Evolutionary conservation across 176 grass and related monocot genomes (phyloP), one percentile per base, ranked within the genome.

Genomic region (Zea luxurians): DNA sequence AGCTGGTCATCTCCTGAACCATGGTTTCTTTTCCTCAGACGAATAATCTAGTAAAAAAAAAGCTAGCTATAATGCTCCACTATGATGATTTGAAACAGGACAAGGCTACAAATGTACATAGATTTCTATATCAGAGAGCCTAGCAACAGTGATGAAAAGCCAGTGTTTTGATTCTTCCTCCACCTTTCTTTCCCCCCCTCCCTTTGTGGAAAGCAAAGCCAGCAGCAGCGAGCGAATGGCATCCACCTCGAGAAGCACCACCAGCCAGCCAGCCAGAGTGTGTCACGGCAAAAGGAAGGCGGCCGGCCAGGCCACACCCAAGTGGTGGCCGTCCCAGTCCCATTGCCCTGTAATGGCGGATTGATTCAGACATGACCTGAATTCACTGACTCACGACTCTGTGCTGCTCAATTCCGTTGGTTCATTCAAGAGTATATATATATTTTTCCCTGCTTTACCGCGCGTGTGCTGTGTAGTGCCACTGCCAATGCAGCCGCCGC

Each of bases 211-310:
- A 80, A 87, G 71, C 71, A 74, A 55, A 79, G 76, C 76, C 37
- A 55, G 27, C 27, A 55, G 27, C 27, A 27, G 70, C 70, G 70
- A 66, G 81, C 81, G 43, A 80, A 81, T 89, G 87, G 82, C 73
- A 85, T 89, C 87, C 87, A 85, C 87, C 75, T 89, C 87, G 82
- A 85, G 82, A 89, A 85, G 82, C 82, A 89, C 82, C 78, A 77
- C 66, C 48, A 62, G 13, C 64, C 71, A 68, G 60, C 27, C 27
- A 27, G 27, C 27, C 27, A 27, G 27, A 27, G 27, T 72, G 68
- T 84, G 83, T 47, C 59, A 57, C 73, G 62, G 62, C 47, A 66
- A 74, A 66, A 66, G 47, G 80, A 52, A 45, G 47, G 64, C 84
- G 40, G 76, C 38, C 20, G n/a, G n/a, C n/a, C n/a, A n/a, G n/a